phyloP scores from a whole-genome alignment of 768 basidiomycete genomes.

The Coprinopsis marcescibilis region DNA sequence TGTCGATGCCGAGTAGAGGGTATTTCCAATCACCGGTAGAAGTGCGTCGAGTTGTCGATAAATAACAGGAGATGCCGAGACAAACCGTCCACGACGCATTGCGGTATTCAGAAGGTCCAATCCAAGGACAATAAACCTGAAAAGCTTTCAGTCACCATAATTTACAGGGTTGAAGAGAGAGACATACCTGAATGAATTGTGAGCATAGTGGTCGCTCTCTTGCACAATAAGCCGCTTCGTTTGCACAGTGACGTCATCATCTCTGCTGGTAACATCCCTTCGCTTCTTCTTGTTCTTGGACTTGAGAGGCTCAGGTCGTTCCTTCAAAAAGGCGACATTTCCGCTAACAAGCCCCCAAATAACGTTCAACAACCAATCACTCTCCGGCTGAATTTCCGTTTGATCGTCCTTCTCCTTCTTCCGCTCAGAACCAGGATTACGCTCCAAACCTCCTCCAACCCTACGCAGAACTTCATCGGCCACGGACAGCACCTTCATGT shows the following conservation, averaged over 20 bases:
- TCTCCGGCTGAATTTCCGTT: slow-evolving; percentile 49
- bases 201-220: slow-evolving; percentile 66
- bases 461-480: slow-evolving; percentile 88
- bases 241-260: slow-evolving; percentile 67
- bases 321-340: slow-evolving; percentile 81
- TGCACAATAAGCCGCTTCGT: slow-evolving; percentile 56
- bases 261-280: slow-evolving; percentile 28
- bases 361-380: slow-evolving; percentile 69
- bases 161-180: slow-evolving; percentile 6
- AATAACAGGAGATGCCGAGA: slow-evolving; percentile 69
- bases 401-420: slow-evolving; percentile 12
- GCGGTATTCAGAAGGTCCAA: slow-evolving; percentile 88
- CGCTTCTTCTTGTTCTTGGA: slow-evolving; percentile 29
- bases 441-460: slow-evolving; percentile 77
- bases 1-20: slow-evolving; percentile 78
- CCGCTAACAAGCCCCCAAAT: slow-evolving; percentile 77
- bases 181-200: slow-evolving; percentile 80
- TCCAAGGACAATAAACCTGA: slow-evolving; percentile 85
- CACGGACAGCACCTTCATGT: slow-evolving; percentile 70
- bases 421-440: slow-evolving; percentile 41
- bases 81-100: slow-evolving; percentile 78
- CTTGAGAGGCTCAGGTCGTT: slow-evolving; percentile 37
- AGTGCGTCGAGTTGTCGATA: slow-evolving; percentile 84
- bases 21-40: slow-evolving; percentile 83
- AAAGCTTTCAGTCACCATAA: slow-evolving; percentile 4